Evolutionary conservation across 148 eudicot species (phyloP).

Genomic region (Cornus kousa): DNA sequence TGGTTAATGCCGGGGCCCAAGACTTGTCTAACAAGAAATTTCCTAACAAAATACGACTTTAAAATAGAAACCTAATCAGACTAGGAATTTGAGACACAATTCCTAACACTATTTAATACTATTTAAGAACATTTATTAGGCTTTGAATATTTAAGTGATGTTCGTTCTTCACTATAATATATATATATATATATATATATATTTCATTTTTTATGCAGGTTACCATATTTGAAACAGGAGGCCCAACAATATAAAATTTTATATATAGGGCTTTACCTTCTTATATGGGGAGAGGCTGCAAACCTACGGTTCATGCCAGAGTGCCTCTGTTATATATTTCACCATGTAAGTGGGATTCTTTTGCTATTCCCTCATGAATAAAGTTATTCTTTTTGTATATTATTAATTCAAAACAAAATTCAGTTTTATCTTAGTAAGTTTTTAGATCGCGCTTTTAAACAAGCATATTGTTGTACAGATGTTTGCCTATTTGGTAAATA

Average conservation of each 20-base stretch:
- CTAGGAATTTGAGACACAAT: too few relatives aligned
- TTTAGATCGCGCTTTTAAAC: neutral
- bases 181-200: slow-evolving; percentile 5
- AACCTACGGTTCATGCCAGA: slow-evolving; percentile 94
- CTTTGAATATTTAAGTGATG: neutral
- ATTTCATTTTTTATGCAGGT: slow-evolving; percentile 39
- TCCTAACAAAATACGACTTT: too few relatives aligned
- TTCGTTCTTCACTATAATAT: slow-evolving; percentile 14
- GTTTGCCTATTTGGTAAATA: too few relatives aligned
- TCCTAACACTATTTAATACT: neutral
- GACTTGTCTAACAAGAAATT: too few relatives aligned
- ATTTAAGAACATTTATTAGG: neutral
- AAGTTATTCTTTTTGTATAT: neutral
- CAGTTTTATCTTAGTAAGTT: neutral
- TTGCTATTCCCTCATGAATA: neutral
- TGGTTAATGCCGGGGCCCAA: too few relatives aligned
- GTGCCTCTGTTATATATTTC: slow-evolving; percentile 94
- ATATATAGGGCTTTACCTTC: slow-evolving; percentile 84
- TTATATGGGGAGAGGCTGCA: slow-evolving; percentile 99
- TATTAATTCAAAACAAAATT: neutral
- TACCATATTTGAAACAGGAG: slow-evolving; percentile 88
- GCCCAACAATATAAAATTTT: slow-evolving; percentile 89
- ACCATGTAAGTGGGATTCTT: slow-evolving; percentile 70
- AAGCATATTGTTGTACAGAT: neutral
- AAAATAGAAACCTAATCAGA: too few relatives aligned